phyloP scores from a whole-genome alignment of 2,329 filamentous ascomycete species.

The Colletotrichum magnum region DNA sequence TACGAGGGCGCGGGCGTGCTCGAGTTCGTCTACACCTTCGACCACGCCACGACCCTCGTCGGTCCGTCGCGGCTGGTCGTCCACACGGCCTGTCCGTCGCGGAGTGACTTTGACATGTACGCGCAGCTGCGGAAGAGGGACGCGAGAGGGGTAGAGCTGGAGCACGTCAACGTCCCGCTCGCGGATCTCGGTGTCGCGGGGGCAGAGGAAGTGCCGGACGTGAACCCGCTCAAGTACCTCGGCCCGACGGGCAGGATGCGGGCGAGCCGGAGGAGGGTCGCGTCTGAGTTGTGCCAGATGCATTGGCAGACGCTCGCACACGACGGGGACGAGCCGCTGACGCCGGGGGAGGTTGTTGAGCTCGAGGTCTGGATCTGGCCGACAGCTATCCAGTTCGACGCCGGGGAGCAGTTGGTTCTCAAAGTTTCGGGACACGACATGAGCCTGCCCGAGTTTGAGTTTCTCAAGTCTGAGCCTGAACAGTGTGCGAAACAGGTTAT shows the following conservation, averaged over 20 bases:
- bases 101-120: slow-evolving; percentile 21
- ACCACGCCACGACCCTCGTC: neutral
- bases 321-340: neutral
- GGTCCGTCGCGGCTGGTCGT: slow-evolving; percentile 22
- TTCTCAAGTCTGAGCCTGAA: neutral
- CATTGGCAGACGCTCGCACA: slow-evolving; percentile 22
- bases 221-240: slow-evolving; percentile 22
- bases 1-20: neutral
- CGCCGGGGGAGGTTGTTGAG: neutral
- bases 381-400: slow-evolving; percentile 13
- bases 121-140: slow-evolving; percentile 18
- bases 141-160: slow-evolving; percentile 1
- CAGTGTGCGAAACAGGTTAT: neutral
- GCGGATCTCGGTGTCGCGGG: slow-evolving; percentile 2
- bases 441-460: slow-evolving; percentile 8
- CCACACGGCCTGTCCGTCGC: slow-evolving; percentile 1
- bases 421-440: slow-evolving; percentile 1
- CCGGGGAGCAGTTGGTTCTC: slow-evolving; percentile 9
- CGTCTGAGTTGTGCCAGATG: neutral
- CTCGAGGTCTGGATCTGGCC: slow-evolving; percentile 25
- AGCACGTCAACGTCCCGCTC: slow-evolving; percentile 17
- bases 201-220: neutral
- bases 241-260: slow-evolving; percentile 19
- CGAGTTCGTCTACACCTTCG: slow-evolving; percentile 1
- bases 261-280: slow-evolving; percentile 3